A percentile compares a stretch with the other conserved stretches of the same genome.
Evolutionary conservation across 352 stramenopile genomes (phyloP).

Genomic region (Pythium coloratum): DNA sequence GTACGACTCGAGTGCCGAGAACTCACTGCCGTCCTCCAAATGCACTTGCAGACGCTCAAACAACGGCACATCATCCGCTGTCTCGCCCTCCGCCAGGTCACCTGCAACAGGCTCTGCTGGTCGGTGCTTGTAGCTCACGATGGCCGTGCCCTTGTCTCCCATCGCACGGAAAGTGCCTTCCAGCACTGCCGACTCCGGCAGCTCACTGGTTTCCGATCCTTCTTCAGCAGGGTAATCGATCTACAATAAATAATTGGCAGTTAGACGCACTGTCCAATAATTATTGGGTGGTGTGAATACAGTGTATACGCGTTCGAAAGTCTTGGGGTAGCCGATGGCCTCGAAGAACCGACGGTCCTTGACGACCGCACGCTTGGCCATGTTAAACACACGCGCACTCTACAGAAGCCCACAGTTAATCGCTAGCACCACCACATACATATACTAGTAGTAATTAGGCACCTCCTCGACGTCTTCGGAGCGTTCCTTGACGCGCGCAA

Average conservation of each 20-base stretch:
- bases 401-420: neutral
- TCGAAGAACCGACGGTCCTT: constrained; percentile 78
- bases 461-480: constrained; percentile 53
- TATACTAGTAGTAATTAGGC: too few species aligned
- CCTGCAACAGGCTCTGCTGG: constrained; percentile 18
- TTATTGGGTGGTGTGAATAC: too few species aligned
- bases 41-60: constrained; percentile 57
- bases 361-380: constrained; percentile 71
- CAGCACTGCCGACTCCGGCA: constrained; percentile 6
- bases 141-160: constrained; percentile 54
- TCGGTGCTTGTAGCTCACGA: constrained; percentile 59
- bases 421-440: too few species aligned
- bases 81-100: constrained; percentile 16
- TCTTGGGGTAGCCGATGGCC: constrained; percentile 69
- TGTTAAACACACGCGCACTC: constrained; percentile 70
- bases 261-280: too few species aligned
- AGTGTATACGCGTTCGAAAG: constrained; percentile 44
- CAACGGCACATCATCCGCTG: constrained; percentile 39
- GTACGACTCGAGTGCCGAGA: constrained; percentile 68
- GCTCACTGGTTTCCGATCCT: constrained; percentile 3
- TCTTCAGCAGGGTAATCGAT: constrained; percentile 7
- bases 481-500: constrained; percentile 63
- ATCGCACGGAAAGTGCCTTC: constrained; percentile 53
- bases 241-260: neutral
- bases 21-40: constrained; percentile 44